Conservation (phyloP, 805 yeast species). For the Candida nanaspora region DNA sequence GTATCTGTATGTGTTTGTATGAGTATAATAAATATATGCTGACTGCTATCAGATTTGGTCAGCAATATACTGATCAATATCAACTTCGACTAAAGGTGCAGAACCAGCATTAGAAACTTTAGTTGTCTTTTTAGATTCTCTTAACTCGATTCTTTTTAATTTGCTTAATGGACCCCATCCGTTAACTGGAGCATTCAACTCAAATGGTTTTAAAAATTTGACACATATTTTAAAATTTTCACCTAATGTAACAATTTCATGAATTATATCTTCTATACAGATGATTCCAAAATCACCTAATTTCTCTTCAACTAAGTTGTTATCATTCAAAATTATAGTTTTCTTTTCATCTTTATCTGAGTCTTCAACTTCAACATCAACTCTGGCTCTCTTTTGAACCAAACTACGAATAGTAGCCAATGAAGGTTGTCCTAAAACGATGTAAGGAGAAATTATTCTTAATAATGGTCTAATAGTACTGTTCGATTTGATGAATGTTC, state of each 20-base stretch:
- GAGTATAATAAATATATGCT: too few species aligned
- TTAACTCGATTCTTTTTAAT: conserved; percentile 54
- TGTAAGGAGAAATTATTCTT: conserved; percentile 64
- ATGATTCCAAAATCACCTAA: conserved; percentile 64
- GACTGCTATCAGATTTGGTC: conserved; percentile 63
- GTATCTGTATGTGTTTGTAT: too few species aligned
- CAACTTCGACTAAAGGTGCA: conserved; percentile 62
- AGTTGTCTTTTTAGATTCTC: conserved; percentile 37
- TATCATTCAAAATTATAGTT: conserved; percentile 57
- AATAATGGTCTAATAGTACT: conserved; percentile 53
- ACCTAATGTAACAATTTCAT: conserved; percentile 58
- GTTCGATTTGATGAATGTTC: conserved; percentile 64
- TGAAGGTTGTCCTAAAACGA: conserved; percentile 71
- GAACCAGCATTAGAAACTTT: conserved; percentile 52
- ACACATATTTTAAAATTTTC: conserved; percentile 55
- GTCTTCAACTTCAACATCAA: conserved; percentile 28
- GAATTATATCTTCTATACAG: conserved; percentile 76
- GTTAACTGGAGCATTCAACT: conserved; percentile 57
- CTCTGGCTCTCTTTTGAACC: conserved; percentile 70
- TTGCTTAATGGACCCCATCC: conserved; percentile 73
- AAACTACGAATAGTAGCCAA: conserved; percentile 62
- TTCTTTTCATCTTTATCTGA: conserved; percentile 26
- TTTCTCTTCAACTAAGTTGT: conserved; percentile 65
- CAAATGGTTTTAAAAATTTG: conserved; percentile 64
- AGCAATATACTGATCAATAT: conserved; percentile 61